phyloP scores from a whole-genome alignment of 169 alveolate species.

The Cyclospora cayetanensis region DNA sequence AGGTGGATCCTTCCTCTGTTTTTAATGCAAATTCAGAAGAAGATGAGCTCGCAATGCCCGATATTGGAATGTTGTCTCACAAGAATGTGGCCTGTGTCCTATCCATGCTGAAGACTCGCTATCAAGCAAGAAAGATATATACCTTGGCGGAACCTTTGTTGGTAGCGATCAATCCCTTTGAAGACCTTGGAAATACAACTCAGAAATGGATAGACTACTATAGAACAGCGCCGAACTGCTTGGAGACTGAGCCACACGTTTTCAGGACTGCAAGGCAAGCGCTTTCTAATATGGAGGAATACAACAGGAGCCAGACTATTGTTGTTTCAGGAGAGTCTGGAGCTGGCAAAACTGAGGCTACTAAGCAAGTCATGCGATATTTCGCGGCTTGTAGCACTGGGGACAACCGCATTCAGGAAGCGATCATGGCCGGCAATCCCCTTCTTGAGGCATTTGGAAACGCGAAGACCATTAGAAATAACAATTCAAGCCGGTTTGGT shows the following conservation, averaged over 20 bases:
- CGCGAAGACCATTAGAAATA: conserved; percentile 91
- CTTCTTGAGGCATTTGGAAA: conserved; percentile 91
- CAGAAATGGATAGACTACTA: conserved; percentile 83
- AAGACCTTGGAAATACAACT: conserved; percentile 88
- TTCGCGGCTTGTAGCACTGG: conserved; percentile 27
- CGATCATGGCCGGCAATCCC: conserved; percentile 89
- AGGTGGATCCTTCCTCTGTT: background rate
- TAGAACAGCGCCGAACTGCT: conserved; percentile 80
- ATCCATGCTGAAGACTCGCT: conserved; percentile 80
- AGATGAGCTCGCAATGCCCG: conserved; percentile 81
- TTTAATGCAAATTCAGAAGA: conserved; percentile 43
- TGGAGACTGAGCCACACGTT: conserved; percentile 84
- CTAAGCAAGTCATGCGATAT: conserved; percentile 79
- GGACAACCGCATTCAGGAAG: conserved; percentile 62
- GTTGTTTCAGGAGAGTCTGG: conserved; percentile 93
- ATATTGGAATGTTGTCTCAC: conserved; percentile 90
- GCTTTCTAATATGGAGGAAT: conserved; percentile 33
- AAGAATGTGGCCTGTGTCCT: conserved; percentile 89
- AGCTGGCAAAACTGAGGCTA: conserved; percentile 98
- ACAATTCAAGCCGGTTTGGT: conserved; percentile 92
- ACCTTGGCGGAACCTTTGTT: conserved; percentile 93
- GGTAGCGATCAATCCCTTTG: conserved; percentile 91
- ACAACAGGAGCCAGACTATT: conserved; percentile 50
- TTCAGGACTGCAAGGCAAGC: conserved; percentile 82
- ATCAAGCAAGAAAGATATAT: conserved; percentile 59